A percentile compares a stretch with the other conserved stretches of the same genome.
These are phyloP conservation scores for Paragyromitra xinjiangensis DNA, from an alignment of 495 filamentous ascomycete species.

Conservation along the genomic window DNA sequence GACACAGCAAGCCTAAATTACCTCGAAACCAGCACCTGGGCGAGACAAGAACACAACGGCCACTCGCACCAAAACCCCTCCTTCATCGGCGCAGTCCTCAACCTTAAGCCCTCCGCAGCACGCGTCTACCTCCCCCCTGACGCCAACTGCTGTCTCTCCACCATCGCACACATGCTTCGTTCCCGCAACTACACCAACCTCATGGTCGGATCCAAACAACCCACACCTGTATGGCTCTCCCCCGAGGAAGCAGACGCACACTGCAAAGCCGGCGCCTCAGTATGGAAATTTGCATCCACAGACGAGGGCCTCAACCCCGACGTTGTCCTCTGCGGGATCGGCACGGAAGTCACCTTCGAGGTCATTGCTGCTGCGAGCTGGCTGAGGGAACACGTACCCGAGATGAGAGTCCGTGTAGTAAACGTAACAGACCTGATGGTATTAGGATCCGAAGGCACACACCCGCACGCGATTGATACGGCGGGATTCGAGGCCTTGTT, in stretches of 20 bases:
- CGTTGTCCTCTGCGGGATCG: constrained; percentile 74
- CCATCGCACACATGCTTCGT: constrained; percentile 70
- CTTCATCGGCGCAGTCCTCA: constrained; percentile 76
- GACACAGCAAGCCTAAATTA: constrained; percentile 73
- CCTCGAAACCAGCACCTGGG: constrained; percentile 78
- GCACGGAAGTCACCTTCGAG: constrained; percentile 76
- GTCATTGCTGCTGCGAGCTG: constrained; percentile 71
- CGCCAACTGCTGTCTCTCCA: constrained; percentile 75
- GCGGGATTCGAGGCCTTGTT: constrained; percentile 70
- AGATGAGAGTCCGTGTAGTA: constrained; percentile 70
- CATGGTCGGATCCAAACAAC: constrained; percentile 78
- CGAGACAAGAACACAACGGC: constrained; percentile 79
- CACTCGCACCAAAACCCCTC: constrained; percentile 82
- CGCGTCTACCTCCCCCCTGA: constrained; percentile 79
- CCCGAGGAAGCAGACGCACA: constrained; percentile 72
- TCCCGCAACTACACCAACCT: constrained; percentile 76
- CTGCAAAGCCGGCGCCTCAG: constrained; percentile 69
- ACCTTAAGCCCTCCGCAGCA: constrained; percentile 71
- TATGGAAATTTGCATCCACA: constrained; percentile 73
- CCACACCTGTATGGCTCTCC: constrained; percentile 72
- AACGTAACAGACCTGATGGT: constrained; percentile 81
- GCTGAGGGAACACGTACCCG: constrained; percentile 65
- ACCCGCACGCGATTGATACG: constrained; percentile 69
- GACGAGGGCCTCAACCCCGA: constrained; percentile 69
- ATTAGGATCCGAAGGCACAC: constrained; percentile 66